Evolutionary conservation across 257 asterid genomes (phyloP).

Genomic region (Scutellaria barbata): DNA sequence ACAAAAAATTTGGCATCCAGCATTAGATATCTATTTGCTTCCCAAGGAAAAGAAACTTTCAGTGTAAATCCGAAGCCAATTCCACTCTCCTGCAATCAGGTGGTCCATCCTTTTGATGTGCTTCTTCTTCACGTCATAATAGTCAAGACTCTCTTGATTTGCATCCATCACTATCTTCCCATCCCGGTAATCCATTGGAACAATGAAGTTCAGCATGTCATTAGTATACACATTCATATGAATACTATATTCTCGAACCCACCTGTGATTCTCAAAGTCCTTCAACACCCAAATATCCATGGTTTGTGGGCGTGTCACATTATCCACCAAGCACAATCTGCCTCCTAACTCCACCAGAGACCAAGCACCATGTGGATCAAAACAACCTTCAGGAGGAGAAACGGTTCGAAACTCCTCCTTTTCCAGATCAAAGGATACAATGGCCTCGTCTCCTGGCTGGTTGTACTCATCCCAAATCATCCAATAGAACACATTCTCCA

Average conservation of each 20-base stretch:
- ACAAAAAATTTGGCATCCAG: conserved; percentile 41
- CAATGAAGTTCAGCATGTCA: conserved; percentile 39
- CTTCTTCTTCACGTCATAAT: conserved; percentile 56
- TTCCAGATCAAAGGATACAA: conserved; percentile 53
- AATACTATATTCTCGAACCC: conserved; percentile 55
- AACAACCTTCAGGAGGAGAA: conserved; percentile 56
- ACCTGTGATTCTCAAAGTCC: conserved; percentile 45
- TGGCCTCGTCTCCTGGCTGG: conserved; percentile 51
- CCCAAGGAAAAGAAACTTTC: conserved; percentile 58
- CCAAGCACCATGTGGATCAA: conserved; percentile 53
- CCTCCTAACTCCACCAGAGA: conserved; percentile 61
- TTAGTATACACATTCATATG: conserved; percentile 43
- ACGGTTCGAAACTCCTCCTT: conserved; percentile 55
- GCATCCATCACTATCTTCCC: conserved; percentile 59
- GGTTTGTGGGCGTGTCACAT: conserved; percentile 33
- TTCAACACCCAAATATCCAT: conserved; percentile 64
- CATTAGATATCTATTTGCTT: conserved; percentile 37
- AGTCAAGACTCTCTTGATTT: conserved; percentile 55
- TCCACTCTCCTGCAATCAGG: conserved; percentile 57
- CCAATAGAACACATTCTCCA: conserved; percentile 57
- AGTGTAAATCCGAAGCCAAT: conserved; percentile 54
- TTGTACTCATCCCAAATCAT: conserved; percentile 63
- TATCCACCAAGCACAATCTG: conserved; percentile 54
- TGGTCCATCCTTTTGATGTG: conserved; percentile 55
- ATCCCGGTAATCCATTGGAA: conserved; percentile 49